Evolutionary conservation across 1,284 basidiomycete genomes (phyloP).

Genomic region (Wallemia hederae): DNA sequence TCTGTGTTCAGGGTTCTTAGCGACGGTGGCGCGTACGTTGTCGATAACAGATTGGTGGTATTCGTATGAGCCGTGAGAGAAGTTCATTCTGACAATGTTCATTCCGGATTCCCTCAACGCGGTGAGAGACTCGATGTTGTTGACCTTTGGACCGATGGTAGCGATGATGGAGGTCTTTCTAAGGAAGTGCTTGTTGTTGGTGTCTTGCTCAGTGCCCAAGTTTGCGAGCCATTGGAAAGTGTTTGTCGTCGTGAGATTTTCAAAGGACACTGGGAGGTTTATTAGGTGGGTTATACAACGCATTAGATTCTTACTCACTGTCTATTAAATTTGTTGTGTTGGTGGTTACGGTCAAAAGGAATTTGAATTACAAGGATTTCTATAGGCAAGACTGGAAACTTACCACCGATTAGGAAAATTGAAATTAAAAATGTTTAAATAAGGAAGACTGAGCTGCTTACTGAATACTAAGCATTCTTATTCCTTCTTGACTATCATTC

Average conservation of each 20-base stretch:
- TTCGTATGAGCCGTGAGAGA: slow-evolving; percentile 83
- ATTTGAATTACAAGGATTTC: no score
- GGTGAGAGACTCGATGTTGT: slow-evolving; percentile 53
- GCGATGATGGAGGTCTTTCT: slow-evolving; percentile 94
- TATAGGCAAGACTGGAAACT: not conserved
- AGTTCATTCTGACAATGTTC: slow-evolving; percentile 97
- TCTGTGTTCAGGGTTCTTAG: slow-evolving; percentile 40
- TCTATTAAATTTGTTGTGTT: not conserved
- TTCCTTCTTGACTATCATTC: not conserved
- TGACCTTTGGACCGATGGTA: slow-evolving; percentile 90
- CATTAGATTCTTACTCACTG: not conserved
- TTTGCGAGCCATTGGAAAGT: slow-evolving; percentile 55
- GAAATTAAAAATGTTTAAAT: not conserved
- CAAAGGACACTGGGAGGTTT: not conserved
- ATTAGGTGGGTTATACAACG: not conserved
- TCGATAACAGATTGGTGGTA: slow-evolving; percentile 95
- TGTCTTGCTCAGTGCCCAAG: slow-evolving; percentile 39
- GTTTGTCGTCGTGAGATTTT: not conserved
- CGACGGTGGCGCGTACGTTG: slow-evolving; percentile 63
- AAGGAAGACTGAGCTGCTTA: not conserved
- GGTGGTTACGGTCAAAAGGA: not conserved
- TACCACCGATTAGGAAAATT: not conserved
- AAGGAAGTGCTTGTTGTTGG: slow-evolving; percentile 40
- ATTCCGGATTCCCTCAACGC: slow-evolving; percentile 64
- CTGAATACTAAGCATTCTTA: not conserved